A percentile compares a stretch with the other conserved stretches of the same genome.
Conservation (phyloP, 345 rosid species). For the Eucalyptus shirleyi region DNA sequence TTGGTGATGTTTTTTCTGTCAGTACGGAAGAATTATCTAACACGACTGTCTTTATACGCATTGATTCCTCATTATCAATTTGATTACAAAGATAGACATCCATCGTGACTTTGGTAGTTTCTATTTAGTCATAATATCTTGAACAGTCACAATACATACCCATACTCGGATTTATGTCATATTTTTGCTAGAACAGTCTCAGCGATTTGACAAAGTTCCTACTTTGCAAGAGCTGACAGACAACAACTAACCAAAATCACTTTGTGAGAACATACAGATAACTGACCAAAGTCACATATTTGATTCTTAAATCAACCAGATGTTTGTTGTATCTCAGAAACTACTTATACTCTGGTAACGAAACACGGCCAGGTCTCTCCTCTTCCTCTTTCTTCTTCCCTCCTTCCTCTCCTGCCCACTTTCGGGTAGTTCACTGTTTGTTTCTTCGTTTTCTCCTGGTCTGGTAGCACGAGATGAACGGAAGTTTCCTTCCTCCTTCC, state of each 20-base stretch:
- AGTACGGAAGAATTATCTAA: background rate
- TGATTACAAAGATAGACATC: background rate
- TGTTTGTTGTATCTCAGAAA: background rate
- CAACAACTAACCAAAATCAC: background rate
- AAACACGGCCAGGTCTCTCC: background rate
- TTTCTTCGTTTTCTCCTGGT: background rate
- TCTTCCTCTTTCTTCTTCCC: background rate
- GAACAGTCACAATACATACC: background rate
- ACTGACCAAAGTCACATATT: background rate
- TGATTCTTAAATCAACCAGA: background rate
- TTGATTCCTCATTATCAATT: background rate
- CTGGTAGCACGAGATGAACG: background rate
- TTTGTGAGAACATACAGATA: background rate
- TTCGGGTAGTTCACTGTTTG: background rate
- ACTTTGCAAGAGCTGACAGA: background rate
- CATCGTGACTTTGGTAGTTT: background rate
- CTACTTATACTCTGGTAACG: background rate
- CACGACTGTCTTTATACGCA: background rate
- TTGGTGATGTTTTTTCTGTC: background rate
- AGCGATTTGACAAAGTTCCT: background rate
- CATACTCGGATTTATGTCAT: background rate
- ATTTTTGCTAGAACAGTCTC: background rate
- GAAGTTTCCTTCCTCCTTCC: background rate
- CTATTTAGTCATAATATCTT: background rate
- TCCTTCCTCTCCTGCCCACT: background rate